Evolutionary conservation across 1,284 basidiomycete species (phyloP).

Genomic region (Trichosporon inkin): DNA sequence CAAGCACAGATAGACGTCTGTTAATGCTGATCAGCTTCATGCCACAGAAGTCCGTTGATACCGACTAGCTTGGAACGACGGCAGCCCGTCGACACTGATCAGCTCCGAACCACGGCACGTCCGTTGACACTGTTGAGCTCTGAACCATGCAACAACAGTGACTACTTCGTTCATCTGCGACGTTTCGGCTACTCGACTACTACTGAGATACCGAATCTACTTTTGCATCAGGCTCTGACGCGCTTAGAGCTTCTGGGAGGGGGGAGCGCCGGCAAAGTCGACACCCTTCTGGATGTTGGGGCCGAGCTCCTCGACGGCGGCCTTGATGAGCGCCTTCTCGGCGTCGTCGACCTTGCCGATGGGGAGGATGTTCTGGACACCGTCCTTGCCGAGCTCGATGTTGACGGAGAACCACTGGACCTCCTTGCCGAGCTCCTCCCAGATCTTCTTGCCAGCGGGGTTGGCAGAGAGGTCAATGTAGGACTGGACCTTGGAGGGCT

Average conservation of each 20-base stretch:
- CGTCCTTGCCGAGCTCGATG: conserved; percentile 76
- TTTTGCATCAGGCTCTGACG: neutral
- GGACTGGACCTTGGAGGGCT: conserved; percentile 78
- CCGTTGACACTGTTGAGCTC: neutral
- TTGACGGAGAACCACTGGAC: conserved; percentile 85
- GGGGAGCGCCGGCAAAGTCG: conserved; percentile 45
- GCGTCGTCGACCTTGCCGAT: conserved; percentile 54
- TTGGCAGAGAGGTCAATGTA: conserved; percentile 71
- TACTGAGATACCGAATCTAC: conserved; percentile 1
- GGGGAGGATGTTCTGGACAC: conserved; percentile 56
- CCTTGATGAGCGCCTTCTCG: conserved; percentile 54
- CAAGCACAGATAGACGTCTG: neutral
- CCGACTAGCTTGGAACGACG: neutral
- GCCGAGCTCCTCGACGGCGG: conserved; percentile 54
- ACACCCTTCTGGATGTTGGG: conserved; percentile 55
- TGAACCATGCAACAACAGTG: neutral
- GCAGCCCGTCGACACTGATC: too few relatives aligned
- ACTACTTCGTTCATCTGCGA: neutral
- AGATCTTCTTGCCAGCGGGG: conserved; percentile 48
- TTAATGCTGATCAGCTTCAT: too few relatives aligned
- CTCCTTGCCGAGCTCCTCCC: conserved; percentile 51
- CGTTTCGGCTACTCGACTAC: conserved; percentile 1
- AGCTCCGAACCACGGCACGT: neutral
- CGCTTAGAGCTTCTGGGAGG: conserved; percentile 45
- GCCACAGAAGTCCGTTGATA: neutral